Evolutionary conservation across 352 stramenopile species (phyloP).

Genomic region (Peronospora belbahrii): DNA sequence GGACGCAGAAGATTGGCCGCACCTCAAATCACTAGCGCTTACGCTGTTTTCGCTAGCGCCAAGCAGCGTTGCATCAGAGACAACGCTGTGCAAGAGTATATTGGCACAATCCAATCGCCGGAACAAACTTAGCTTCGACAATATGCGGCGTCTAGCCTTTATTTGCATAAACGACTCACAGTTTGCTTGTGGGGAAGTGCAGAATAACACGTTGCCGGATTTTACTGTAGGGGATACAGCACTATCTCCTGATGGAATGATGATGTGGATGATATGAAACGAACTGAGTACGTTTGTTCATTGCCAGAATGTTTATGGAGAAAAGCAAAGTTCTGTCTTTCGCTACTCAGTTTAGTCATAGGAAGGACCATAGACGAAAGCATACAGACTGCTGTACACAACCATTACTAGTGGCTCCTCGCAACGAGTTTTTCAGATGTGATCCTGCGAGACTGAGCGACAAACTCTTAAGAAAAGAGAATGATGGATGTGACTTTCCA

Average conservation of each 20-base stretch:
- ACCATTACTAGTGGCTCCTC: too few species aligned
- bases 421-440: too few species aligned
- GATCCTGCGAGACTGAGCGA: too few species aligned
- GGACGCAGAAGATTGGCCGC: constrained; percentile 69
- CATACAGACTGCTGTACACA: too few species aligned
- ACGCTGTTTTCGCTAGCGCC: constrained; percentile 72
- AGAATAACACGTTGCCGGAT: constrained; percentile 55
- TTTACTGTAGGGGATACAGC: constrained; percentile 62
- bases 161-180: constrained; percentile 80
- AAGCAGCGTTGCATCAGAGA: constrained; percentile 65
- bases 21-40: constrained; percentile 64
- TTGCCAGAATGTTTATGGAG: too few species aligned
- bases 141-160: constrained; percentile 69
- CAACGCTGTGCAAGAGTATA: constrained; percentile 58
- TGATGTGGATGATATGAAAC: constrained; percentile 83
- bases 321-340: too few species aligned
- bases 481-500: too few species aligned
- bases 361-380: too few species aligned
- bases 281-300: not conserved
- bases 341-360: too few species aligned
- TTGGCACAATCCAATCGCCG: constrained; percentile 54
- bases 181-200: constrained; percentile 44
- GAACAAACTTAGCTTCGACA: constrained; percentile 68
- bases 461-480: too few species aligned
- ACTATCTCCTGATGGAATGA: constrained; percentile 71